These are phyloP conservation scores for Strobilomyces echinocephalus DNA, from an alignment of 768 basidiomycete species.

Conservation along the genomic window DNA sequence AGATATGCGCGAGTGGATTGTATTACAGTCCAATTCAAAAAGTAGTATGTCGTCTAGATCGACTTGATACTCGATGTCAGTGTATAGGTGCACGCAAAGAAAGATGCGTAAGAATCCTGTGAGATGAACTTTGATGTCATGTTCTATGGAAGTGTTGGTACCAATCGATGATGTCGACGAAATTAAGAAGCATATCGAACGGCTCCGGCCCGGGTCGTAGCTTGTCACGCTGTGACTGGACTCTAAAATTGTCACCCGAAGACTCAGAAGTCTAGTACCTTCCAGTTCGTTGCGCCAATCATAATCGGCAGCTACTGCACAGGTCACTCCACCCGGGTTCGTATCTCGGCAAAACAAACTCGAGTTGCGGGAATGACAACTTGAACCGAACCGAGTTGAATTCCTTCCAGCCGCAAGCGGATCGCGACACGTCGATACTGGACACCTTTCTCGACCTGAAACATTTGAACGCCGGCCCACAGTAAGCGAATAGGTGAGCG, in stretches of 20 bases:
- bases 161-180: too few species aligned
- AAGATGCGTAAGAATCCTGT: background rate
- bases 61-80: background rate
- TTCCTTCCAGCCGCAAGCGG: background rate
- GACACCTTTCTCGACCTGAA: background rate
- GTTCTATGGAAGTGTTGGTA: too few species aligned
- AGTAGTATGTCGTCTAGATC: background rate
- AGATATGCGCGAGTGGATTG: background rate
- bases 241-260: too few species aligned
- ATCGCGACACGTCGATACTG: background rate
- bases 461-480: background rate
- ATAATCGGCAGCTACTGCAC: background rate
- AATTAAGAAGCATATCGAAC: too few species aligned
- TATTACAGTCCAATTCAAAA: background rate
- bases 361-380: slow-evolving; percentile 9
- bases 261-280: too few species aligned
- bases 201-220: too few species aligned
- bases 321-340: background rate
- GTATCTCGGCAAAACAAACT: slow-evolving; percentile 2
- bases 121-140: background rate
- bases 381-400: background rate
- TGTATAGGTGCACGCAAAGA: background rate
- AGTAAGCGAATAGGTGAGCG: slow-evolving; percentile 6
- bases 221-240: too few species aligned
- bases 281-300: too few species aligned